These are phyloP conservation scores for Lippia alba DNA, from an alignment of 305 asterid species.

Conservation along the genomic window DNA sequence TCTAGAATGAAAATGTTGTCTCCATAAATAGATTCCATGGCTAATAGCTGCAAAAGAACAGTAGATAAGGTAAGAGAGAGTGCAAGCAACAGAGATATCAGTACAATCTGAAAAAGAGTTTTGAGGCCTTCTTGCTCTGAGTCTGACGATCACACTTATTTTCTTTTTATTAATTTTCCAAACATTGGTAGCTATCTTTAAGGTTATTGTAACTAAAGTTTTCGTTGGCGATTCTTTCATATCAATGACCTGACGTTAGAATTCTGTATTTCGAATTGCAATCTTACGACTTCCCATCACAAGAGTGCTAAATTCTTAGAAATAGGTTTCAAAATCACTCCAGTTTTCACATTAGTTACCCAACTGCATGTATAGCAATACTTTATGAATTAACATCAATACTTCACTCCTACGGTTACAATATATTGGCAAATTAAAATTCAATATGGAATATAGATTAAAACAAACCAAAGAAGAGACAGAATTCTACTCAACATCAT, in stretches of 20 bases:
- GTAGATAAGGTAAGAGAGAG: slow-evolving; percentile 7
- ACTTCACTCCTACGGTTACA: not conserved
- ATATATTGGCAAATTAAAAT: not conserved
- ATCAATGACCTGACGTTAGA: not conserved
- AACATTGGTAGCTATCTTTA: not conserved
- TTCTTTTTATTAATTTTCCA: not conserved
- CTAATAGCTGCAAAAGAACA: slow-evolving; percentile 69
- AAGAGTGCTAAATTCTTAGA: not conserved
- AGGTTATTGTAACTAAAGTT: too few species aligned
- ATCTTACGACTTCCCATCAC: not conserved
- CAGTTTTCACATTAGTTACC: not conserved
- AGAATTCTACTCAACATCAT: slow-evolving; percentile 1
- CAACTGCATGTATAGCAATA: too few species aligned
- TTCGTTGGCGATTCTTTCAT: too few species aligned
- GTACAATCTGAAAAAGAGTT: not conserved
- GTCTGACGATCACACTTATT: not conserved
- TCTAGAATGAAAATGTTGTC: slow-evolving; percentile 66
- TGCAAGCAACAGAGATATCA: not conserved
- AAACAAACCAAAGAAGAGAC: slow-evolving; percentile 15
- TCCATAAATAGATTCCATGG: slow-evolving; percentile 83
- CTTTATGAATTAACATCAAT: too few species aligned
- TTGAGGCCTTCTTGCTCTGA: slow-evolving; percentile 11
- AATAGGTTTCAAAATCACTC: not conserved
- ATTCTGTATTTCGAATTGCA: not conserved
- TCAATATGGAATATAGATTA: not conserved